Evolutionary conservation across 495 filamentous ascomycete species (phyloP), one percentile per base, ranked within the genome.

Genomic region (Mycothermus thermophilus): DNA sequence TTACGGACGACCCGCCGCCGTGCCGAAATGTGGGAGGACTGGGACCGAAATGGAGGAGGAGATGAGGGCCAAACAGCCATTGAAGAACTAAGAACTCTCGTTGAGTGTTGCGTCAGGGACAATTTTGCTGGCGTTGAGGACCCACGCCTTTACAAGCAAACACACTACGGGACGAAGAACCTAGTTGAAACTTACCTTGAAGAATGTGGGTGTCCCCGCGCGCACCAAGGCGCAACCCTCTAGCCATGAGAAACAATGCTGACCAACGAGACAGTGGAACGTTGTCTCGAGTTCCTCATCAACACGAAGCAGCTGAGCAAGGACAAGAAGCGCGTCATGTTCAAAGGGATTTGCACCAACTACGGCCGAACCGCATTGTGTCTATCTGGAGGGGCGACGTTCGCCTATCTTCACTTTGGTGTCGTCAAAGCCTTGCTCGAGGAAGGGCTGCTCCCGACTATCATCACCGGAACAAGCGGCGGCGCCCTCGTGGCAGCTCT

Each of bases 111-210:
- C 47, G 80, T 96, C 40, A 97, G 94, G 71, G 92, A 82, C 54
- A 96, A 96, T 50, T 96, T 94, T 57, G 82, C 79, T 8, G 90
- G 90, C 0, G 75, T 90, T n/a, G 90, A 97, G 59, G 95, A 93
- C 43, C 77, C 90, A 14, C 67, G 84, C 25, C 65, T 97, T 9
- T 97, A 97, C 54, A 88, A 80, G 44, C 84, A 96, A 61, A 87
- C 87, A 1, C 96, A 97, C 47, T 93, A 85, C 38, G 90, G 92
- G 15, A 97, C 90, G 1, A 97, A 97, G 52, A 72, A 85, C 26
- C 55, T 93, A 29, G 85, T 92, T 11, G 92, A 96, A 59, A 70
- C 75, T 26, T 95, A 82, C 50, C 65, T 94, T 32, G 83, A 93
- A 43, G 87, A 96, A 62, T 66, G 73, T 75, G 51, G 32, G 59